A percentile compares a stretch with the other conserved stretches of the same genome.
Evolutionary conservation across 495 filamentous ascomycete species (phyloP).

Genomic region (Lepraria neglecta): DNA sequence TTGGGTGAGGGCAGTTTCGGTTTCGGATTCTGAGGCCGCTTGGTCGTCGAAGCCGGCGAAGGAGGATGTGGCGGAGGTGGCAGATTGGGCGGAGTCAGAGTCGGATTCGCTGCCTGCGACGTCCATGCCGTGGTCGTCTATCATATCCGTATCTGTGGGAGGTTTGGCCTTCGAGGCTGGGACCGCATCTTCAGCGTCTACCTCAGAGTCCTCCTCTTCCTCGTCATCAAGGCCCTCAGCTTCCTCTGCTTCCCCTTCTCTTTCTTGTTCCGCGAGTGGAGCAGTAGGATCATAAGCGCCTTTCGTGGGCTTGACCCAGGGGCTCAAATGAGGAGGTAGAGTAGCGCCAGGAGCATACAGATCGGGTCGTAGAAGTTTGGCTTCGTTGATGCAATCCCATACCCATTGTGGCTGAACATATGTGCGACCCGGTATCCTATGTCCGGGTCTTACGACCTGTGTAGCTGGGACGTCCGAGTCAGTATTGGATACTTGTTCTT

Average conservation of each 20-base stretch:
- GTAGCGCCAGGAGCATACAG: constrained; percentile 84
- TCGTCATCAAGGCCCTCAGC: constrained; percentile 58
- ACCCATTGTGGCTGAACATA: constrained; percentile 98
- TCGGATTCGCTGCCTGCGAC: constrained; percentile 48
- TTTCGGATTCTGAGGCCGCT: constrained; percentile 48
- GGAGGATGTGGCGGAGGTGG: constrained; percentile 32
- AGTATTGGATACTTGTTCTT: background rate
- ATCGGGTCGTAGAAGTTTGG: constrained; percentile 77
- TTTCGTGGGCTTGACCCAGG: constrained; percentile 81
- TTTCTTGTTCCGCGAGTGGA: constrained; percentile 67
- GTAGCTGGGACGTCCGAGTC: constrained; percentile 52
- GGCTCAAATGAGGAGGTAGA: constrained; percentile 89
- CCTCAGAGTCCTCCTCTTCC: constrained; percentile 50
- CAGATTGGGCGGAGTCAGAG: constrained; percentile 37
- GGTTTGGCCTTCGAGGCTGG: constrained; percentile 44
- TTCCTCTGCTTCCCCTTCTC: constrained; percentile 73
- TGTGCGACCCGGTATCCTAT: constrained; percentile 80
- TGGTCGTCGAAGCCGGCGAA: constrained; percentile 41
- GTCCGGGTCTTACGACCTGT: constrained; percentile 44
- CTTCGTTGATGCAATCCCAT: constrained; percentile 91
- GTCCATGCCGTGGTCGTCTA: constrained; percentile 55
- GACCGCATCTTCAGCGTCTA: constrained; percentile 38
- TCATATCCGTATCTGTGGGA: constrained; percentile 27
- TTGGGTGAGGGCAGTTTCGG: constrained; percentile 46
- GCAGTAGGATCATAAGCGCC: constrained; percentile 84